These are phyloP conservation scores for Mortierella alpina DNA, from an alignment of 192 early-diverging fungal genomes.

Conservation along the genomic window DNA sequence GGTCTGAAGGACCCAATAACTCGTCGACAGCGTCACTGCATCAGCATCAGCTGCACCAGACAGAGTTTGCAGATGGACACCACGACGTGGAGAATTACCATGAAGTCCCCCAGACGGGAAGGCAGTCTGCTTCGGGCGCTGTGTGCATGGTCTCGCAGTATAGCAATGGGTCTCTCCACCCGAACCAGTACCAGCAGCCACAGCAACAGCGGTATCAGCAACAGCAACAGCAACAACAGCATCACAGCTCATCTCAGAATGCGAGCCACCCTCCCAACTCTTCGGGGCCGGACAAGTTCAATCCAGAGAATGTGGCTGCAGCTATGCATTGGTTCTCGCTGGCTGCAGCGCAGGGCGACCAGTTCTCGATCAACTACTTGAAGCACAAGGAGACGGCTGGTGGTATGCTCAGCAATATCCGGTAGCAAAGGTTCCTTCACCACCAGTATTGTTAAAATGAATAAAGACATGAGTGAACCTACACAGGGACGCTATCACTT, in stretches of 20 bases:
- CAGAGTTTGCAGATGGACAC: conserved; percentile 45
- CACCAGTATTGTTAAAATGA: background rate
- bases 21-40: conserved; percentile 22
- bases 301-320: conserved; percentile 52
- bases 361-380: conserved; percentile 53
- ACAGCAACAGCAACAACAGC: conserved; percentile 13
- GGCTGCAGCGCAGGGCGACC: conserved; percentile 53
- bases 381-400: conserved; percentile 52
- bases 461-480: no score
- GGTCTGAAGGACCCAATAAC: conserved; percentile 17
- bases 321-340: conserved; percentile 57
- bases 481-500: no score
- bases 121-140: conserved; percentile 9
- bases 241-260: background rate
- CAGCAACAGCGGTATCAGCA: conserved; percentile 1
- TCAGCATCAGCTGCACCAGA: conserved; percentile 17
- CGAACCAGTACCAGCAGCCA: conserved; percentile 9
- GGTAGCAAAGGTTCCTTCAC: background rate
- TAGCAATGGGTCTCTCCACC: conserved; percentile 3
- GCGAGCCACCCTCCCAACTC: background rate
- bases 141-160: conserved; percentile 10
- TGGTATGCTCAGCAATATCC: conserved; percentile 18
- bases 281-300: conserved; percentile 49
- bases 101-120: conserved; percentile 4
- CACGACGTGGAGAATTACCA: conserved; percentile 30